Evolutionary conservation across 2,329 filamentous ascomycete species (phyloP), one percentile per base, ranked within the genome.

Genomic region (Ceratocystis colombiana): DNA sequence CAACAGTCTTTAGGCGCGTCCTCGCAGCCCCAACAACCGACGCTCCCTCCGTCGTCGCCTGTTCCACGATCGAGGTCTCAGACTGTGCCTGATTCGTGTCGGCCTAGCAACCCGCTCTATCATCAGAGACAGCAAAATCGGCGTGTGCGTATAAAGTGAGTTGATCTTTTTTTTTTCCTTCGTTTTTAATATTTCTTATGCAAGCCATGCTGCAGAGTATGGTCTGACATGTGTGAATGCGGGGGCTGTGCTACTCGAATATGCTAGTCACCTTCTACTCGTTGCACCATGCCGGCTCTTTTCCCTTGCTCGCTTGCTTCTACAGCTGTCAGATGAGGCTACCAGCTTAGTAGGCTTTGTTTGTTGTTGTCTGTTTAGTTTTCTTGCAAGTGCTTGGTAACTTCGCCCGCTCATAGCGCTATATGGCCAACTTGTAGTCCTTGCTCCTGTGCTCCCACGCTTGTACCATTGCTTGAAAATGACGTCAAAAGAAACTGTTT

Each of bases 141-240:
- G n/a, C 53, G 28, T 25, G 53, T 37, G 28, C 53, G 53, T 17
- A 59, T 59, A 25, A 59, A 59, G 53, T 59, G n/a, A 59, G 53
- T 59, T 33, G 53, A 7, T 28, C 20, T 4, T 28, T 28, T 53
- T 28, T 53, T 20, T 15, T 12, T 6, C 12, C 8, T 0, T 57
- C 7, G n/a, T 59, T 59, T 33, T 8, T 7, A n/a, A n/a, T 3
- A 10, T 59, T 33, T 20, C 28, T 30, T 12, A 59, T 59, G 53
- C 53, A 59, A 10, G 20, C 48, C 48, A 59, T 12, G 53, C 53
- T 59, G 53, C 28, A 33, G 2, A 15, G 50, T 20, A 8, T 48
- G 45, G 28, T 17, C 25, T 59, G 53, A 12, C 25, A 33, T 59
- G 53, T 59, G 25, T 30, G 25, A 59, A n/a, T 30, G 53, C 28